Percentiles rank a stretch among this genome's conserved stretches.
Conservation (phyloP, 257 asterid genomes). For the Leonotis leonurus region DNA sequence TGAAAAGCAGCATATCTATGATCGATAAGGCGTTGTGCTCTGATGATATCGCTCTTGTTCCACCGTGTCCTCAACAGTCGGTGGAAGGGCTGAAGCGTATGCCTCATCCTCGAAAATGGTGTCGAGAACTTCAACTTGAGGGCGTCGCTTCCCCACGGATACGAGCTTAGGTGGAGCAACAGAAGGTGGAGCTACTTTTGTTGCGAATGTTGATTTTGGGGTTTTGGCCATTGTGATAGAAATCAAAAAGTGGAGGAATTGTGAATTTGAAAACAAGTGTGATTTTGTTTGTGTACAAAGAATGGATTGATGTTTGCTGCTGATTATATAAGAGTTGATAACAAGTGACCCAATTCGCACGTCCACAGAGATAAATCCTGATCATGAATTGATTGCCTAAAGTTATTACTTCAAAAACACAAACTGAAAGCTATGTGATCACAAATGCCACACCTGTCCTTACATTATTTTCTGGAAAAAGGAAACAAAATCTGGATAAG, state of each 20-base stretch:
- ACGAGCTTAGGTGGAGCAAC: slow-evolving; percentile 39
- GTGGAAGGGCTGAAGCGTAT: slow-evolving; percentile 23
- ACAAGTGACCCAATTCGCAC: neutral
- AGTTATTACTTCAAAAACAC: neutral
- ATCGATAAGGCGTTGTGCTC: neutral
- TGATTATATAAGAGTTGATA: neutral
- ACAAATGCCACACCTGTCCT: neutral
- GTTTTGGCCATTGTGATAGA: slow-evolving; percentile 26
- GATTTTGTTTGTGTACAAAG: neutral
- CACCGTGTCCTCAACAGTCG: neutral
- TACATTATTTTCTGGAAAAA: neutral
- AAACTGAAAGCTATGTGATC: neutral
- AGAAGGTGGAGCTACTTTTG: slow-evolving; percentile 50
- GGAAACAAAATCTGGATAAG: neutral
- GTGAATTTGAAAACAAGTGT: no score
- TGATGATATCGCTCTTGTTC: neutral
- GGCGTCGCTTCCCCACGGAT: slow-evolving; percentile 24
- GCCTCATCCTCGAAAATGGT: slow-evolving; percentile 44
- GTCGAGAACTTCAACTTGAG: slow-evolving; percentile 21
- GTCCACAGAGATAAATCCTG: neutral
- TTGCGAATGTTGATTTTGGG: slow-evolving; percentile 17
- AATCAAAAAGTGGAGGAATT: no score
- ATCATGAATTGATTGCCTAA: neutral
- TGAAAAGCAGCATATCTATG: neutral
- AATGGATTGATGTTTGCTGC: no score